phyloP scores from a whole-genome alignment of 495 filamentous ascomycete genomes.

The Aspergillus nidulans region DNA sequence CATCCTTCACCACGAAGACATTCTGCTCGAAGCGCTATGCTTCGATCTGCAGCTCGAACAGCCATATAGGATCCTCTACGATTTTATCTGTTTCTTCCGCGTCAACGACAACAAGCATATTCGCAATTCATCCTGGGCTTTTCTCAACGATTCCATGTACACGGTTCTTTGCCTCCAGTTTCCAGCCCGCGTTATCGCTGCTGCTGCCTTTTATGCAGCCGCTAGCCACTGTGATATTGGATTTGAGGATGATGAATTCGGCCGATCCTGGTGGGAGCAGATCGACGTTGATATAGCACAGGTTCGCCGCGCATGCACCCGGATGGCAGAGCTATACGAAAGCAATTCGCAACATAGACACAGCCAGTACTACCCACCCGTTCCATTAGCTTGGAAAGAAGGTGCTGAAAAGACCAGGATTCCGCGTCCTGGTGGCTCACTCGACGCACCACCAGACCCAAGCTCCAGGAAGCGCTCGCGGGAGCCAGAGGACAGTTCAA shows the following conservation, averaged over 20 bases:
- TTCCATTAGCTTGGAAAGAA: constrained; percentile 27
- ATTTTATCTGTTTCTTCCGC: constrained; percentile 64
- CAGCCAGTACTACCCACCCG: constrained; percentile 40
- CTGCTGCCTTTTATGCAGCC: constrained; percentile 81
- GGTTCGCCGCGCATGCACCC: constrained; percentile 60
- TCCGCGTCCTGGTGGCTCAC: constrained; percentile 24
- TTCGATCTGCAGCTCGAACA: constrained; percentile 89
- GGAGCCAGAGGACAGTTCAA: constrained; percentile 32
- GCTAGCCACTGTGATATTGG: constrained; percentile 61
- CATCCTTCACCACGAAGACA: constrained; percentile 84
- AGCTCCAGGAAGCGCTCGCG: constrained; percentile 40
- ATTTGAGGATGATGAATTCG: constrained; percentile 67
- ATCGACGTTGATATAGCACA: constrained; percentile 58
- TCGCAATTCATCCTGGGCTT: constrained; percentile 83
- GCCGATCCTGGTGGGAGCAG: constrained; percentile 84
- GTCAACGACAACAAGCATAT: constrained; percentile 68
- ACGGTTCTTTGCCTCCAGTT: constrained; percentile 83
- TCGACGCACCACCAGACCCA: constrained; percentile 17
- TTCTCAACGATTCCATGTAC: constrained; percentile 81
- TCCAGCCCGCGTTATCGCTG: constrained; percentile 71
- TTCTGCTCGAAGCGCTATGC: constrained; percentile 84
- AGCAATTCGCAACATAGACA: constrained; percentile 53
- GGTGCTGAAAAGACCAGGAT: constrained; percentile 32
- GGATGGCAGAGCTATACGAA: constrained; percentile 72
- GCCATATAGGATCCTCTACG: constrained; percentile 76